Evolutionary conservation across 2,329 filamentous ascomycete species (phyloP).

Genomic region (Trichothecium sympodiale): DNA sequence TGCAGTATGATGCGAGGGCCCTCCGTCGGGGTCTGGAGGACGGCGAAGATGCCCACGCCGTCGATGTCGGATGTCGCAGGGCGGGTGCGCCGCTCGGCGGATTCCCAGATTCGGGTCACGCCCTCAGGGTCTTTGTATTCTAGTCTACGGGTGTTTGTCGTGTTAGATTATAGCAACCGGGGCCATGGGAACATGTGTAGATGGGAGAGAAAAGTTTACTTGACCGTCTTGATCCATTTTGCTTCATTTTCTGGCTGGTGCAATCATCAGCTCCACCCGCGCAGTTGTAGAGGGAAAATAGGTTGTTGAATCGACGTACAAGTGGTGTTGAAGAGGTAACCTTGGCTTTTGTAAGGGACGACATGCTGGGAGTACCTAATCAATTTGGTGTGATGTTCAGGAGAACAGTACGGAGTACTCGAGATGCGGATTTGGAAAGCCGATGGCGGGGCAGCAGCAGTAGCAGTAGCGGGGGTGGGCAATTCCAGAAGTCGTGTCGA

Average conservation of each 20-base stretch:
- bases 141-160: constrained; percentile 28
- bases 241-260: constrained; percentile 38
- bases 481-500: too few species aligned
- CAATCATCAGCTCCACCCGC: too few species aligned
- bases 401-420: too few species aligned
- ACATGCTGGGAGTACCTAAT: too few species aligned
- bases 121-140: constrained; percentile 55
- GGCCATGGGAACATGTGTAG: too few species aligned
- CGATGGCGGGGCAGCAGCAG: too few species aligned
- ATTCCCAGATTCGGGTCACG: constrained; percentile 55
- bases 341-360: constrained; percentile 29
- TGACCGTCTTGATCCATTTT: constrained; percentile 48
- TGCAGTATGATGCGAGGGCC: constrained; percentile 42
- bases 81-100: constrained; percentile 58
- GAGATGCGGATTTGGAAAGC: too few species aligned
- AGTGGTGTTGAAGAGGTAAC: constrained; percentile 32
- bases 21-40: constrained; percentile 45
- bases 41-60: constrained; percentile 62
- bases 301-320: constrained; percentile 22
- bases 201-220: constrained; percentile 24
- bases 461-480: too few species aligned
- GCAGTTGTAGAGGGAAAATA: not conserved
- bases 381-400: too few species aligned
- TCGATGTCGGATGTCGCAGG: constrained; percentile 53
- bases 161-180: not conserved